Conservation (phyloP, 495 filamentous ascomycete species). For the Trichoderma gamsii region DNA sequence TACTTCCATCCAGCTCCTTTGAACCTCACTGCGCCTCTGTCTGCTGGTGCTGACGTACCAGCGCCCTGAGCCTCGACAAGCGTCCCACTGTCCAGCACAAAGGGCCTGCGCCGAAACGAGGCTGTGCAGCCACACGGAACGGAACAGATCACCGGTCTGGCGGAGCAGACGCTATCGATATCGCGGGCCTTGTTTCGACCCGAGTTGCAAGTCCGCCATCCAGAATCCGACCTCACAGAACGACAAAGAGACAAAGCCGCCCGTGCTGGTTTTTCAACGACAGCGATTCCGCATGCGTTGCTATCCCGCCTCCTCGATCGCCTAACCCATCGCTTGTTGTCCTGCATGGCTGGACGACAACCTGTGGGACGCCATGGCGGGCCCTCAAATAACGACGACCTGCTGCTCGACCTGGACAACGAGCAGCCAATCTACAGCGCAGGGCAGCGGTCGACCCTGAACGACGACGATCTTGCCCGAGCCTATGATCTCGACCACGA, state of each 20-base stretch:
- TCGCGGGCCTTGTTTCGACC: conserved; percentile 5
- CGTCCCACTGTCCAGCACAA: neutral
- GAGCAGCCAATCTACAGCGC: conserved; percentile 63
- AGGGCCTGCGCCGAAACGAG: conserved; percentile 24
- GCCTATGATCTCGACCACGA: conserved; percentile 64
- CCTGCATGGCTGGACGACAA: conserved; percentile 66
- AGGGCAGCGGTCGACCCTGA: conserved; percentile 63
- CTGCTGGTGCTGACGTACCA: conserved; percentile 3
- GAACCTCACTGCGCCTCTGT: neutral
- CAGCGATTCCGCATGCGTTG: conserved; percentile 19
- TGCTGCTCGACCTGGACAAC: conserved; percentile 68
- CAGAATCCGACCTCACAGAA: neutral
- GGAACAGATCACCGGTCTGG: conserved; percentile 17
- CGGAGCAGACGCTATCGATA: conserved; percentile 7
- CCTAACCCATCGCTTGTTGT: conserved; percentile 12
- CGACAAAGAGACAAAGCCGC: neutral
- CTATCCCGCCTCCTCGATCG: conserved; percentile 28
- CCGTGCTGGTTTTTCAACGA: neutral
- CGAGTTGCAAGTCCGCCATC: neutral
- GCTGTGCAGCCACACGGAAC: conserved; percentile 27
- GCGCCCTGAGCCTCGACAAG: conserved; percentile 2
- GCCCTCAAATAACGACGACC: conserved; percentile 56
- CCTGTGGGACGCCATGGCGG: conserved; percentile 44
- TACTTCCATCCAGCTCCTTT: neutral
- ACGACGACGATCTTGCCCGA: conserved; percentile 70